Percentiles rank a stretch among this genome's conserved stretches.
phyloP scores from a whole-genome alignment of 495 filamentous ascomycete genomes.

The Xylaria flabelliformis region DNA sequence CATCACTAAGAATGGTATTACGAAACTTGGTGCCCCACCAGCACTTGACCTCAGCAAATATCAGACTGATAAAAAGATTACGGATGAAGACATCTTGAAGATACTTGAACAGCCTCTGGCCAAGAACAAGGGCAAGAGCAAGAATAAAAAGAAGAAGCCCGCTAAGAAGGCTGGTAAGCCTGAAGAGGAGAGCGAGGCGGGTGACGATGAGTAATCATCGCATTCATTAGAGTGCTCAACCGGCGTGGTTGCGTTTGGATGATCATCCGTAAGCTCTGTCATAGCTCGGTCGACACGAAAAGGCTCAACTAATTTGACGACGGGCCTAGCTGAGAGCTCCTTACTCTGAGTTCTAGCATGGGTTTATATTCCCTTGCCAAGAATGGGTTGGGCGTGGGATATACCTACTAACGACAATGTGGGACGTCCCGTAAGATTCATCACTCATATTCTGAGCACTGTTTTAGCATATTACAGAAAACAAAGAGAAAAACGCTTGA shows the following conservation, averaged over 20 bases:
- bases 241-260: background rate
- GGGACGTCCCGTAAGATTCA: conserved; percentile 2
- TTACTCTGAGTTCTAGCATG: conserved; percentile 8
- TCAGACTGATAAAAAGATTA: conserved; percentile 97
- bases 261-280: conserved; percentile 3
- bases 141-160: conserved; percentile 92
- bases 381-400: conserved; percentile 5
- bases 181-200: conserved; percentile 43
- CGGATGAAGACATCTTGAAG: conserved; percentile 90
- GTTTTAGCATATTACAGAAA: conserved; percentile 22
- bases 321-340: conserved; percentile 9
- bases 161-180: conserved; percentile 69
- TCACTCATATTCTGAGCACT: conserved; percentile 6
- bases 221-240: background rate
- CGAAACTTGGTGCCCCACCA: conserved; percentile 78
- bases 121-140: conserved; percentile 77
- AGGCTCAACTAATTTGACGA: background rate
- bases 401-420: conserved; percentile 1
- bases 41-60: conserved; percentile 74
- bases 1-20: conserved; percentile 96
- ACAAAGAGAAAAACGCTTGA: conserved; percentile 26
- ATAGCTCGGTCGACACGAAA: conserved; percentile 14
- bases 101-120: conserved; percentile 87
- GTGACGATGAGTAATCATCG: conserved; percentile 46
- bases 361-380: conserved; percentile 8